Evolutionary conservation across 2,329 filamentous ascomycete species (phyloP), one percentile per base, ranked within the genome.

Genomic region (Ophioceras dolichostomum): DNA sequence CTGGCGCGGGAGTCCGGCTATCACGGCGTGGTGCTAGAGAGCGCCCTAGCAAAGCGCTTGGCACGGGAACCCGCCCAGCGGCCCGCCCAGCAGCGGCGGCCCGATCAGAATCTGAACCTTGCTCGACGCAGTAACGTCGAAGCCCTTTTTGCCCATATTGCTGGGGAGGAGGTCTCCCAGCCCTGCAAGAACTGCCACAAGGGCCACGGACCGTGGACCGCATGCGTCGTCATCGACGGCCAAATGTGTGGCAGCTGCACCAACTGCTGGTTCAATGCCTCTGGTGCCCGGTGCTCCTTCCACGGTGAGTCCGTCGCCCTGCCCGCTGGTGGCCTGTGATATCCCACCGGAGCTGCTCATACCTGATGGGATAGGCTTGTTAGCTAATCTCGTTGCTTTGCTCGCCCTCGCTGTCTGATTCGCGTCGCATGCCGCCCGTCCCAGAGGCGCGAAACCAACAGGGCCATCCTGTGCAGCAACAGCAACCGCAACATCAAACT

Each of bases 191-290:
- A 73, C 51, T 77, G 73, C 49, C 62, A 67, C 51, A 76, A 73
- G 49, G 70, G 70, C 4, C 69, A 75, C 41, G 73, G 73, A 0
- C 72, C 73, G 0, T 77, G 71, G 71, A 68, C 60, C 1, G 60
- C 61, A 13, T 77, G 73, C 43, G 61, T 77, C n/a, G 57, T 74
- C n/a, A 67, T 72, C 17, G 66, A 68, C 34, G 71, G 72, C 2
- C 68, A 73, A 48, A 70, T 76, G 68, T 75, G 69, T 41, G 72
- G 73, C 9, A 74, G 69, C 47, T 77, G 73, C 43, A 66, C 71
- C 40, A 77, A 77, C 48, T 77, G 73, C 50, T 76, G 73, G 72
- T 76, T 71, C 52, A 77, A 77, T 39, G 72, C 72, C 7, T 74
- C 70, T 36, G 72, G 72, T 9, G 64, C 69, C 9, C 57, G 72